Evolutionary conservation across 2,329 filamentous ascomycete genomes (phyloP).

Genomic region (Penicillium aurantiogriseum): DNA sequence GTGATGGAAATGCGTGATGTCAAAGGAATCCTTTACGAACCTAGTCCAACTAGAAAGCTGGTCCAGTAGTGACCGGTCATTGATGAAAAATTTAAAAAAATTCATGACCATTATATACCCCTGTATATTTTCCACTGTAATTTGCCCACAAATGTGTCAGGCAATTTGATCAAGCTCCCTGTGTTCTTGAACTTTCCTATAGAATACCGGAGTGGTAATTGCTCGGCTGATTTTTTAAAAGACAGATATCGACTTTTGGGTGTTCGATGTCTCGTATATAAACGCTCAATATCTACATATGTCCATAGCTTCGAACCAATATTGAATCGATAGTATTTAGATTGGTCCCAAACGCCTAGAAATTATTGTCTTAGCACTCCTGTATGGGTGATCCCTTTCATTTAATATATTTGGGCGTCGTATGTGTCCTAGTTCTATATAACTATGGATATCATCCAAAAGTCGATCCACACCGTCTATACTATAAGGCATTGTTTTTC

Average conservation of each 20-base stretch:
- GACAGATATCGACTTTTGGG: not conserved
- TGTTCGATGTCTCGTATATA: not conserved
- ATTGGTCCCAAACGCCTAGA: too few species aligned
- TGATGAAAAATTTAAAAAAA: slow-evolving; percentile 35
- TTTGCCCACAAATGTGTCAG: not conserved
- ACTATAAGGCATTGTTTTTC: too few species aligned
- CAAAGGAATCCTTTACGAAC: slow-evolving; percentile 40
- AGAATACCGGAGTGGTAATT: too few species aligned
- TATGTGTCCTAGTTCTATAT: too few species aligned
- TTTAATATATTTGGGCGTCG: too few species aligned
- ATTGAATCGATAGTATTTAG: not conserved
- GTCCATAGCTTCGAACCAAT: not conserved
- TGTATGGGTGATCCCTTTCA: too few species aligned
- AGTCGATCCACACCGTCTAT: too few species aligned
- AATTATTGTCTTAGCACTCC: too few species aligned
- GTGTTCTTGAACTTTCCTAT: not conserved
- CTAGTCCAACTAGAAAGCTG: slow-evolving; percentile 28
- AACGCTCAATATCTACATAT: not conserved
- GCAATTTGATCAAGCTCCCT: not conserved
- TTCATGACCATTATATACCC: slow-evolving; percentile 21
- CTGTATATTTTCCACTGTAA: not conserved
- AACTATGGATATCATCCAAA: too few species aligned
- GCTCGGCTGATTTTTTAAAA: not conserved
- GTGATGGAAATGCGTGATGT: slow-evolving; percentile 40
- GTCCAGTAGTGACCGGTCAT: slow-evolving; percentile 25